Base-by-base conservation (phyloP, 345 rosid genomes). In the Chamaenerion angustifolium region DNA sequence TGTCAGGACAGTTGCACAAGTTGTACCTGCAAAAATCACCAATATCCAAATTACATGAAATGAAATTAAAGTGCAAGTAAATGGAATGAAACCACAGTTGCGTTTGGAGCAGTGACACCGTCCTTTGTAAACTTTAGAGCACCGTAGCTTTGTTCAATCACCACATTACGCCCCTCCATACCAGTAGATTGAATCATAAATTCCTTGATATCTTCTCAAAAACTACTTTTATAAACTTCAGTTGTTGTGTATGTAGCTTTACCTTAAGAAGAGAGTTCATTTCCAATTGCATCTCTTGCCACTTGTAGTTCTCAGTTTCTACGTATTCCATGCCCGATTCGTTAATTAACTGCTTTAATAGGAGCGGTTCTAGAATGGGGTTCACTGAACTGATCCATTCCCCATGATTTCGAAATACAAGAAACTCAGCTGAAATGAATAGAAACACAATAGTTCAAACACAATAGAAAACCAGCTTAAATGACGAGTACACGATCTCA, bases 41-140 rank as follows among this genome's bases (percentile, higher is more conserved):
- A 43, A 21, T 11, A 12, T 3, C 45, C 16, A 10, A 45, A 45
- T 12, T 15, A 45, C 1, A 14, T 43, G 12, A 16, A 8, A 14
- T 16, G 16, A 14, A 11, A 45, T 45, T n/a, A 4, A 12, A 43
- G 7, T 12, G 45, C 18, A 45, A 45, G 16, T 6, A 44, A 1
- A 1, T 15, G 14, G 6, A 8, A 9, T 8, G 5, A 16, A 45
- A 45, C 14, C 18, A 14, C 1, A 16, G 18, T 45, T 10, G 16
- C 0, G 4, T 14, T 12, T 1, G 98, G 96, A 52, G 87, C 95
- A 43, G 98, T 92, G 1, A 82, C 98, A 59, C 95, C 98, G 64
- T 92, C 98, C 67, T 92, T 92, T 6, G 96, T 92, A 45, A 92
- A 96, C 65, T 92, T 92, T 1, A 96, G 96, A 43, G 95, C 85